Base-by-base conservation (phyloP, 192 early-diverging fungal genomes). In the Fimicolochytrium jonesii region DNA sequence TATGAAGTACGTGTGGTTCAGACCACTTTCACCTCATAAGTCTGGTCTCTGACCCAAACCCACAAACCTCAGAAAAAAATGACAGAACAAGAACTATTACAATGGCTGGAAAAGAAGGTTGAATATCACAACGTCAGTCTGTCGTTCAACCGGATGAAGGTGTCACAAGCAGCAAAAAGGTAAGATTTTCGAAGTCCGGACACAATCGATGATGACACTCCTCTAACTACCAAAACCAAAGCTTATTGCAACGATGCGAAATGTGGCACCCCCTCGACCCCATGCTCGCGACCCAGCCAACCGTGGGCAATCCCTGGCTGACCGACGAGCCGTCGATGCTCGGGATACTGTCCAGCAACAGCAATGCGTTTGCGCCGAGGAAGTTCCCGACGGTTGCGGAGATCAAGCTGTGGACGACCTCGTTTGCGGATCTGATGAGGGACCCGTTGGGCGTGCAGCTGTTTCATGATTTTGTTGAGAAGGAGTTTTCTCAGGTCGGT, bases 401-500 rank as follows among this genome's bases (percentile, higher is more conserved):
- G 31, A 42, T 73, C 41, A 48, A 47, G 23, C 23, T 77, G n/a
- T 77, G 75, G 75, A 51, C 56, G 13, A 32, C 22, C 7, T 62
- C 68, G 18, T 58, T 73, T 23, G 25, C 35, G n/a, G 65, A 77
- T 5, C 61, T 77, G 10, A 35, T 77, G 33, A 15, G 44, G 3
- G 70, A 73, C 41, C 71, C 75, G 1, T 50, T 73, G 23, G 75
- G 75, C 34, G 45, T 73, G 7, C 44, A 61, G 31, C 32, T 50
- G 22, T 77, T 77, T 43, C n/a, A 28, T 22, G 43, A 68, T 4
- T 73, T 69, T 43, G 57, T 73, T 9, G 23, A 57, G 23, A 56
- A 66, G 39, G 71, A 73, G 46, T 69, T 67, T 41, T 66, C 67
- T 6, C 58, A 60, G 56, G 65, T 67, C 30, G 20, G 50, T n/a